phyloP scores from a whole-genome alignment of 306 rosid species.

The Mimosa bimucronata region DNA sequence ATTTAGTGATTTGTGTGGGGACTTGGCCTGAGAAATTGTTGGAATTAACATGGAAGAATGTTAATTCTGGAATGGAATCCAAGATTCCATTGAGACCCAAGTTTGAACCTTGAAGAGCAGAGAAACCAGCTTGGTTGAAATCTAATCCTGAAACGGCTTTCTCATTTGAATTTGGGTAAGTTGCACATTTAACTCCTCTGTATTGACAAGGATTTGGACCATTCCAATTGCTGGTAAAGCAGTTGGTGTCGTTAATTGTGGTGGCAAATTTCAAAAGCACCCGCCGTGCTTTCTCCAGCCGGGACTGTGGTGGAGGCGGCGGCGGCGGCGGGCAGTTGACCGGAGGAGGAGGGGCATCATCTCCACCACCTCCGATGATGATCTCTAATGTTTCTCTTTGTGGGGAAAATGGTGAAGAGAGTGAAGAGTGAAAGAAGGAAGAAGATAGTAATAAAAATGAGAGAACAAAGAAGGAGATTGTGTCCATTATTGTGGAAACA shows the following conservation, averaged over 20 bases:
- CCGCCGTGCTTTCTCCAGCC: conserved; percentile 21
- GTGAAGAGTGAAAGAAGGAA: conserved; percentile 14
- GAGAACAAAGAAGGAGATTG: conserved; percentile 20
- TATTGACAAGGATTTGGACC: background rate
- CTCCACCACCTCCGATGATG: conserved; percentile 47
- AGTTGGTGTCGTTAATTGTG: conserved; percentile 11
- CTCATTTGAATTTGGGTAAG: background rate
- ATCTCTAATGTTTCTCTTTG: conserved; percentile 47
- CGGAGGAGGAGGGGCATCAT: background rate
- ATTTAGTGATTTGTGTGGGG: conserved; percentile 22
- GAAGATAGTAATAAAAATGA: conserved; percentile 30
- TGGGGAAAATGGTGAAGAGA: background rate
- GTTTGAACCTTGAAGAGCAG: background rate
- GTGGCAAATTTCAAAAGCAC: conserved; percentile 34
- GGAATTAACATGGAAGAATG: conserved; percentile 77
- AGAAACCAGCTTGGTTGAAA: conserved; percentile 44
- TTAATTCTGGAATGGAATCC: conserved; percentile 43
- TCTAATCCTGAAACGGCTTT: conserved; percentile 49
- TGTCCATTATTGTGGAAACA: conserved; percentile 39
- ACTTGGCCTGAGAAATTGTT: conserved; percentile 50
- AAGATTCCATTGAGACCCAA: conserved; percentile 39
- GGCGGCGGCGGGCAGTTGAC: background rate
- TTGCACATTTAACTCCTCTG: conserved; percentile 44
- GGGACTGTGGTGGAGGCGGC: background rate
- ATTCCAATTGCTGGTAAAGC: conserved; percentile 33